Evolutionary conservation across 1,284 basidiomycete species (phyloP), one percentile per base, ranked within the genome.

Genomic region (Nidula niveotomentosa): DNA sequence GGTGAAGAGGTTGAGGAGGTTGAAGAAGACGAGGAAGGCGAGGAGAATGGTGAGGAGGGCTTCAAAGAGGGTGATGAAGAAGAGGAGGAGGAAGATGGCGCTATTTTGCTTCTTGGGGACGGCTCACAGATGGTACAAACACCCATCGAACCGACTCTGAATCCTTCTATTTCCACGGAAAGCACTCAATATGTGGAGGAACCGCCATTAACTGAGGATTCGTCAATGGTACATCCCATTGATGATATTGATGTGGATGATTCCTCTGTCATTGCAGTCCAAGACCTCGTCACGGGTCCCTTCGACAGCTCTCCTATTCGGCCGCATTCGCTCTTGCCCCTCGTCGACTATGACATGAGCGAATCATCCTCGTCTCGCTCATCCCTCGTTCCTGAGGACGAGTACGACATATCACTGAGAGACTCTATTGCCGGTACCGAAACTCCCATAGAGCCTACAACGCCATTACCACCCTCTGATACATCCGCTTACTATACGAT

Each of bases 1-100:
- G 65, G 57, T 6, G 64, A 67, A 39, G 69, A 65, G 6, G 60
- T 56, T 17, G 61, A 57, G 18, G 60, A 50, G 34, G 62, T 51
- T 23, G 55, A 49, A 36, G 56, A 54, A 30, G 71, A 68, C 23
- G 58, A 65, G 53, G 54, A 64, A 53, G 53, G 60, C 36, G 59
- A 58, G 23, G 54, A 58, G 45, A 53, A 58, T 36, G 56, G 60
- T 53, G 54, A 39, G 9, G 49, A 41, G 41, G 48, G 44, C 12
- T 23, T 44, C 51, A 17, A 23, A 48, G 41, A 55, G 35, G 49
- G 48, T 43, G 67, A 60, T 8, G 67, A 66, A 5, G 62, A 61
- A 2, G 63, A 65, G 59, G 9, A 65, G 59, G 9, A 53, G 50
- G 52, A 41, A 6, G 44, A 50, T 35, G 54, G 51, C 12, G 57